Percentiles rank a stretch among this genome's conserved stretches.
phyloP scores from a whole-genome alignment of 306 rosid species.

The barrel medic (Medicago truncatula) region MtrunA17r5.0-ANR NC_053042.1:22361001-22361500 shows the following conservation, averaged over 20 bases:
- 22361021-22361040: constrained; percentile 81
- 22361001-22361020: constrained; percentile 63
- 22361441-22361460: constrained; percentile 89
- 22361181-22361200: constrained; percentile 68
- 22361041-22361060: constrained; percentile 83
- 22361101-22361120: constrained; percentile 76
- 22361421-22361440: constrained; percentile 88
- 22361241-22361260: constrained; percentile 62
- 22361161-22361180: constrained; percentile 63
- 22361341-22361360: constrained; percentile 92
- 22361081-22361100: constrained; percentile 55
- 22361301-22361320: constrained; percentile 65
- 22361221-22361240: constrained; percentile 65
- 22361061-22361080: constrained; percentile 86
- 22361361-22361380: constrained; percentile 98
- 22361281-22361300: constrained; percentile 54
- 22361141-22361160: constrained; percentile 93
- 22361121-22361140: constrained; percentile 77
- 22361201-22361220: constrained; percentile 82
- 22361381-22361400: constrained; percentile 94
- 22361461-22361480: constrained; percentile 96
- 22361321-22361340: constrained; percentile 76
- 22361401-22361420: constrained; percentile 92
- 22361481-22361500: constrained; percentile 97
- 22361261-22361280: constrained; percentile 48